Evolutionary conservation across 306 rosid species (phyloP).

Genomic region (Purshia tridentata): DNA sequence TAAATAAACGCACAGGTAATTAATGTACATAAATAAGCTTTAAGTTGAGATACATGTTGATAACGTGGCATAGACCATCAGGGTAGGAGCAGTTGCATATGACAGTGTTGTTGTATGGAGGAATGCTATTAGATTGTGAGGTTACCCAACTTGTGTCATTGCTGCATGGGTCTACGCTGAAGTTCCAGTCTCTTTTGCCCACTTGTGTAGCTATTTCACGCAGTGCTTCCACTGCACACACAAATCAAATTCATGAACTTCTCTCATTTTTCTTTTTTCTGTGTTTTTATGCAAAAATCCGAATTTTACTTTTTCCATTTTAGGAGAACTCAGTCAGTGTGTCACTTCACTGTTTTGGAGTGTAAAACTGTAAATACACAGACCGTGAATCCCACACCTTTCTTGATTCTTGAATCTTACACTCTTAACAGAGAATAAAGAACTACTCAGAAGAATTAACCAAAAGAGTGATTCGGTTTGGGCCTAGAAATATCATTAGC

Average conservation of each 20-base stretch:
- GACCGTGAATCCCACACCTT: too few species aligned
- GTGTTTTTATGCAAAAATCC: not conserved
- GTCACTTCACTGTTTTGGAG: too few species aligned
- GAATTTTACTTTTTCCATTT: not conserved
- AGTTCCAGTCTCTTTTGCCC: slow-evolving; percentile 27
- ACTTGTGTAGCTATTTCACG: not conserved
- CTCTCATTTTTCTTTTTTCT: not conserved
- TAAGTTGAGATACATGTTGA: not conserved
- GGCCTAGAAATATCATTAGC: too few species aligned
- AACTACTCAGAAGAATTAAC: too few species aligned
- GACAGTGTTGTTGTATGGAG: slow-evolving; percentile 22
- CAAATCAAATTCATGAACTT: not conserved
- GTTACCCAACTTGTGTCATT: slow-evolving; percentile 20
- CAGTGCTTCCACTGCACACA: slow-evolving; percentile 22
- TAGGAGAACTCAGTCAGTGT: too few species aligned
- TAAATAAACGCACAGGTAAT: not conserved
- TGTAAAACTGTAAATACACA: too few species aligned
- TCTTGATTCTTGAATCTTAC: too few species aligned
- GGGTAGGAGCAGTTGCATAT: slow-evolving; percentile 18
- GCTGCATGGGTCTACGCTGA: slow-evolving; percentile 23
- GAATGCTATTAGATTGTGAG: not conserved
- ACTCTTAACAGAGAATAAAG: too few species aligned
- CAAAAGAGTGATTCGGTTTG: too few species aligned
- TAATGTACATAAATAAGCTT: not conserved
- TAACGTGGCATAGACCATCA: slow-evolving; percentile 16